Evolutionary conservation across 2,329 filamentous ascomycete species (phyloP).

Genomic region (Tolypocladium pustulatum): DNA sequence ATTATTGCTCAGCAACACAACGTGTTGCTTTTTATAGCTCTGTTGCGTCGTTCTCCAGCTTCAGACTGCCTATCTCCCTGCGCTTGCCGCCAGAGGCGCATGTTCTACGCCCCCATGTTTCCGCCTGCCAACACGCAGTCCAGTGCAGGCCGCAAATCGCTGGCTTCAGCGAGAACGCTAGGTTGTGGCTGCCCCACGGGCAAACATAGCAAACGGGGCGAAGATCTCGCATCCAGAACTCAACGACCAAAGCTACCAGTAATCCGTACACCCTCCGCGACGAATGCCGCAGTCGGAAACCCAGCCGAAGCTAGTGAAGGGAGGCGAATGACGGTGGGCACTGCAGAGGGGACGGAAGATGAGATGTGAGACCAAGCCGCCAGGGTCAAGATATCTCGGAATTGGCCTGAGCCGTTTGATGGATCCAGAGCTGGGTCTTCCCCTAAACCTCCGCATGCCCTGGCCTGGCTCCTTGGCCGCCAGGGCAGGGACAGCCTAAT

Average conservation of each 20-base stretch:
- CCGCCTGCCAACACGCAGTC: neutral
- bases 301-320: conserved; percentile 3
- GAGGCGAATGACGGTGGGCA: neutral
- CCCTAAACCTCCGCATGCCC: neutral
- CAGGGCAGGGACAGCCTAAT: neutral
- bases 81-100: neutral
- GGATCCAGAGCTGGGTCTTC: neutral
- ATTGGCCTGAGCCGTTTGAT: neutral
- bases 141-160: no score
- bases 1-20: conserved; percentile 1
- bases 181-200: neutral
- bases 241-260: neutral
- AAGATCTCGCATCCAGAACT: neutral
- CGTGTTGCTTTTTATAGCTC: neutral
- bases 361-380: neutral
- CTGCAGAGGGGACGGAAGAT: neutral
- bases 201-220: neutral
- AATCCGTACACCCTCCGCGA: neutral
- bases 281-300: conserved; percentile 3
- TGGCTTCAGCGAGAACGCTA: neutral
- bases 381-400: neutral
- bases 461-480: neutral
- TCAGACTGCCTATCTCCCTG: neutral
- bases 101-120: neutral
- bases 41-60: neutral